These are phyloP conservation scores for Ogataea nakhonphanomensis DNA, from an alignment of 805 yeast species.

Conservation along the genomic window DNA sequence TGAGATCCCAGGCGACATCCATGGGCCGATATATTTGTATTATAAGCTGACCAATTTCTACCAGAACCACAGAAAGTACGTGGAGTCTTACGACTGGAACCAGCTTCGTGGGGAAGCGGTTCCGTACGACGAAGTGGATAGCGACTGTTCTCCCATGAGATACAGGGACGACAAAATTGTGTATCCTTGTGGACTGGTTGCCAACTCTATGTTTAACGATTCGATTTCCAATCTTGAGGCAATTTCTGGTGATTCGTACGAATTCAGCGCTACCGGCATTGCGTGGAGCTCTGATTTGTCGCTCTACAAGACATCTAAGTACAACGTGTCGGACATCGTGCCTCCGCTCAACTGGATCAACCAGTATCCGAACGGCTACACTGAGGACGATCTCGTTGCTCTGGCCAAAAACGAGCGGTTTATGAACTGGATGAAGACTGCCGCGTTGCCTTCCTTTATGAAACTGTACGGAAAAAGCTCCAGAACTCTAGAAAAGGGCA, in stretches of 20 bases:
- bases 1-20: constrained; percentile 65
- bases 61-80: constrained; percentile 94
- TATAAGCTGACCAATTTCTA: constrained; percentile 86
- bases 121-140: constrained; percentile 43
- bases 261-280: constrained; percentile 54
- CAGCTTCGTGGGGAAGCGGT: constrained; percentile 81
- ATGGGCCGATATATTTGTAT: constrained; percentile 70
- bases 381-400: constrained; percentile 75
- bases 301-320: constrained; percentile 69
- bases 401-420: constrained; percentile 74
- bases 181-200: constrained; percentile 95
- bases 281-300: constrained; percentile 82
- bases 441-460: constrained; percentile 86
- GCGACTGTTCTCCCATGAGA: constrained; percentile 52
- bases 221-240: constrained; percentile 50
- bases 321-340: constrained; percentile 64
- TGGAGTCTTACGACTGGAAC: constrained; percentile 72
- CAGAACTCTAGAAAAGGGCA: constrained; percentile 55
- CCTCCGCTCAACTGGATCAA: constrained; percentile 94
- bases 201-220: constrained; percentile 90
- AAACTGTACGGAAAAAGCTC: constrained; percentile 78
- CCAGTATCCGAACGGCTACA: constrained; percentile 82
- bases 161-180: constrained; percentile 38
- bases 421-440: constrained; percentile 98
- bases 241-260: constrained; percentile 36